Evolutionary conservation across 2,329 filamentous ascomycete species (phyloP).

Genomic region (Apiospora hydei): DNA sequence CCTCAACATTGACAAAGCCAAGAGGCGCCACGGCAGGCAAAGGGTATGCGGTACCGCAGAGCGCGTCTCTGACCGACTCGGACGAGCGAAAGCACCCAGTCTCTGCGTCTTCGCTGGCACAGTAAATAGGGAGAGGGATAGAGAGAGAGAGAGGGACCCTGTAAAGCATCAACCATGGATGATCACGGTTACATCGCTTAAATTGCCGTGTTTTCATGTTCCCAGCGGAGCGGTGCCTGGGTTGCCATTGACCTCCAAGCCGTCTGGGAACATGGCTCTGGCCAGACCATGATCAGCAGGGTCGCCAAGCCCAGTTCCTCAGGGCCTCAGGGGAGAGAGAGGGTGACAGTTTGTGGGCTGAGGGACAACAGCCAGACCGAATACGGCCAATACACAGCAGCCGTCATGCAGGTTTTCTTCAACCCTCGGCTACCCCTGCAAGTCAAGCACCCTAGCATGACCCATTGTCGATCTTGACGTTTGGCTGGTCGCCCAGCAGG

Average conservation of each 20-base stretch:
- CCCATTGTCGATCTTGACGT: constrained; percentile 15
- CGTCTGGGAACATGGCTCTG: constrained; percentile 17
- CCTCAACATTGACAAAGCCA: neutral
- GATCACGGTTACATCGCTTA: constrained; percentile 20
- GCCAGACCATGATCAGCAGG: constrained; percentile 19
- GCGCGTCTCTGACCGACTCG: neutral
- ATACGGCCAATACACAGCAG: constrained; percentile 1
- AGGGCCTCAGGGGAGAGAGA: neutral
- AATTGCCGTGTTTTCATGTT: constrained; percentile 19
- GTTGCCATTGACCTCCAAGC: neutral
- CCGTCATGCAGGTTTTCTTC: constrained; percentile 5
- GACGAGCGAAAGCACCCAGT: neutral
- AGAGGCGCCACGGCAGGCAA: neutral
- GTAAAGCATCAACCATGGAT: neutral
- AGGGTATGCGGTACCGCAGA: neutral
- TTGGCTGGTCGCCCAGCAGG: neutral
- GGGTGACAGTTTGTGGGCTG: constrained; percentile 9
- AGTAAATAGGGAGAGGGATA: neutral
- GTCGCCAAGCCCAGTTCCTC: neutral
- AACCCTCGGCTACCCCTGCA: constrained; percentile 14
- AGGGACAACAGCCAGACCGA: neutral
- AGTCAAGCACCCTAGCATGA: constrained; percentile 24
- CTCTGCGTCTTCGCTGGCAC: neutral
- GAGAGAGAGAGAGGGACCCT: neutral
- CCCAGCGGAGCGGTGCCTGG: constrained; percentile 6